Conservation (phyloP, 805 yeast genomes). For the Sugiyamaella chiloensis region DNA sequence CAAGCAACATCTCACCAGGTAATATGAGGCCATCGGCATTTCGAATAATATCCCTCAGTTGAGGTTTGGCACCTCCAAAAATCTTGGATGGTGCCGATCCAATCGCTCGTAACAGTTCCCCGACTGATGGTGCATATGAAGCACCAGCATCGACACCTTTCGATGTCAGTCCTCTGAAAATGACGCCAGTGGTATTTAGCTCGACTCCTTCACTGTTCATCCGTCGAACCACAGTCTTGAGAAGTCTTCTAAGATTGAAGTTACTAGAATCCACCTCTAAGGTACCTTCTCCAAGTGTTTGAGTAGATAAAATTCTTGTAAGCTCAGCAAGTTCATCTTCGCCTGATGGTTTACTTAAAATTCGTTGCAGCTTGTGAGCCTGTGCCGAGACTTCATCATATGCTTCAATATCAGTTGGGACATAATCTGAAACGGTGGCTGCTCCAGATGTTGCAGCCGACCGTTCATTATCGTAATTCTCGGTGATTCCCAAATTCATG, state of each 20-base stretch:
- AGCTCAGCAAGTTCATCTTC: slow-evolving; percentile 45
- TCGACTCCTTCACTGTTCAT: slow-evolving; percentile 35
- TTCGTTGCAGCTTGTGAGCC: slow-evolving; percentile 24
- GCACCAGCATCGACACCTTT: slow-evolving; percentile 49
- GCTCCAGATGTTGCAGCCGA: background rate
- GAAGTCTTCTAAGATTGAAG: slow-evolving; percentile 44
- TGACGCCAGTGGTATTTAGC: slow-evolving; percentile 35
- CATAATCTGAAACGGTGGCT: background rate
- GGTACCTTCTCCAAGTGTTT: slow-evolving; percentile 43
- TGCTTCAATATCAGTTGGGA: slow-evolving; percentile 21
- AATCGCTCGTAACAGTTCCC: slow-evolving; percentile 38
- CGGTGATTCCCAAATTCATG: no score
- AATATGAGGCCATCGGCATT: slow-evolving; percentile 38
- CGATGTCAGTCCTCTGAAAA: slow-evolving; percentile 39
- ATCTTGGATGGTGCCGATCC: slow-evolving; percentile 24
- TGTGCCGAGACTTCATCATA: slow-evolving; percentile 23
- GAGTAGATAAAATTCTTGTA: slow-evolving; percentile 49
- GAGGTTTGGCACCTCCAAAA: slow-evolving; percentile 7
- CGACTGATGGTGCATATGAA: slow-evolving; percentile 43
- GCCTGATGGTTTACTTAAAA: slow-evolving; percentile 33
- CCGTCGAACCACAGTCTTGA: slow-evolving; percentile 24
- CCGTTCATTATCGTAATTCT: no score
- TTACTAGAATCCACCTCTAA: slow-evolving; percentile 46
- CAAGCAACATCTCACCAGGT: slow-evolving; percentile 69
- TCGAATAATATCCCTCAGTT: slow-evolving; percentile 26